Evolutionary conservation across 768 basidiomycete genomes (phyloP), one percentile per base, ranked within the genome.

Genomic region (Crucibulum laeve): DNA sequence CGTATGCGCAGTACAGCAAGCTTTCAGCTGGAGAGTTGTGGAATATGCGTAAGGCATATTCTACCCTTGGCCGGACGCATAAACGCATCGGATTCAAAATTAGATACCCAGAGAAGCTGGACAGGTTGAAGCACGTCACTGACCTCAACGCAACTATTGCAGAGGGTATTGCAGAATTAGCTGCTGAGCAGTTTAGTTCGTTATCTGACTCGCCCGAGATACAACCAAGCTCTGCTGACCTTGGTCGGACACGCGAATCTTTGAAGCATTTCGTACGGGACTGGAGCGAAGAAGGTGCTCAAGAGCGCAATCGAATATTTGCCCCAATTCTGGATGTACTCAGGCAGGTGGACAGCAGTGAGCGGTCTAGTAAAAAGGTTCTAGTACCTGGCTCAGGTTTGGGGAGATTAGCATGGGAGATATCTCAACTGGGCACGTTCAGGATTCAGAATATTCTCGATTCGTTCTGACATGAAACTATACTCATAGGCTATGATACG

Each of bases 261-360:
- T 54, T 87, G 47, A 83, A 82, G 59, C 84, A 86, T 55, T 81
- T 82, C 46, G 69, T 85, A 18, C 69, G 84, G 4, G 84, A 87
- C 53, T 86, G 84, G 84, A 82, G 80, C 51, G 55, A 57, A 4
- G 79, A 81, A 46, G 83, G 83, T 1, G 52, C 56, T 1, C 30
- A 26, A 4, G 84, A 87, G 57, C 71, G 84, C n/a, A 63, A 63
- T 3, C 61, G 55, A 35, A 79, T 79, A 19, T 80, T 84, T 48
- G 51, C 59, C 18, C 82, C 82, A 0, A 78, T 86, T 26, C 58
- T 87, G 14, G 61, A 73, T 1, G 63, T 74, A 1, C 61, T 87
- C 11, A 43, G 52, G 21, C 43, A 36, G 14, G 61, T 71, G 2
- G 50, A 59, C 2, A 24, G 39, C 2, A 53, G 53, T 4, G 57